Conservation (phyloP, 192 early-diverging fungal species). For the Backusella tarrabulga region DNA sequence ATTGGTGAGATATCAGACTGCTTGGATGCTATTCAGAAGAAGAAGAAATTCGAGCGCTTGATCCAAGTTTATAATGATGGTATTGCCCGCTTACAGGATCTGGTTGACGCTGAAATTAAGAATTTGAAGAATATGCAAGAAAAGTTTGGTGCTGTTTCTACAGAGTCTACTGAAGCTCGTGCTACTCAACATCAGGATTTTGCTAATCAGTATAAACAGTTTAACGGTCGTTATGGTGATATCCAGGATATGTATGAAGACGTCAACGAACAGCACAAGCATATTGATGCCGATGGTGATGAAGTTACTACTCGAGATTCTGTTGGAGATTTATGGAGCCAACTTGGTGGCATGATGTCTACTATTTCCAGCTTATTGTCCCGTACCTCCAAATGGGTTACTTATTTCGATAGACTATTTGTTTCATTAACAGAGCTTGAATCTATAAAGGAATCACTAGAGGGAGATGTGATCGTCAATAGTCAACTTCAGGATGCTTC, state of each 20-base stretch:
- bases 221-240: background rate
- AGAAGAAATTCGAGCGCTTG: background rate
- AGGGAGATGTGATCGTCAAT: background rate
- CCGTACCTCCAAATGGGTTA: background rate
- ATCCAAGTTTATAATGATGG: background rate
- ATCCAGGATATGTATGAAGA: constrained; percentile 3
- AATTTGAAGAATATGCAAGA: constrained; percentile 7
- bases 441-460: background rate
- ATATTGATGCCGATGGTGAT: background rate
- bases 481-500: background rate
- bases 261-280: background rate
- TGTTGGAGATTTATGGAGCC: background rate
- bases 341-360: background rate
- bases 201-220: background rate
- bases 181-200: background rate
- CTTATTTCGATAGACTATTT: background rate
- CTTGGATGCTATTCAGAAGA: background rate
- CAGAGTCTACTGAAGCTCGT: background rate
- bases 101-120: background rate
- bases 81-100: background rate
- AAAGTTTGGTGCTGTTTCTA: background rate
- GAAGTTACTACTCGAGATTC: background rate
- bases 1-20: background rate
- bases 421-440: background rate
- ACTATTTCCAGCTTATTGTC: background rate